Base-by-base conservation (phyloP, 2,329 filamentous ascomycete genomes). In the Xylariaceae sp. region DNA sequence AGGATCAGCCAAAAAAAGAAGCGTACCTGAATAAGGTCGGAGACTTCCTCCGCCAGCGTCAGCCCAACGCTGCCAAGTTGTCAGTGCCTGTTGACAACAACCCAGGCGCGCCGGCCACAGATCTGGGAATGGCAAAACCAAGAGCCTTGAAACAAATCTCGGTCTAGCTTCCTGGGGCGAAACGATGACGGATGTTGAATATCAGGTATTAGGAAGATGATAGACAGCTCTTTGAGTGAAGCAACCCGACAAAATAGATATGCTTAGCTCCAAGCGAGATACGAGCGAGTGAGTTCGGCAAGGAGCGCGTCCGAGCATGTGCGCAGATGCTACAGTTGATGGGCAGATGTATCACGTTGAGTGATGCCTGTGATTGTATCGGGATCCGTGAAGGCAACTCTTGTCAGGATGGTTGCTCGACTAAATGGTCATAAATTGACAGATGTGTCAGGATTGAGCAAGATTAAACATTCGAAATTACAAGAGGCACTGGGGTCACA, bases 391-490 rank as follows among this genome's bases (percentile, higher is more conserved):
- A 58, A 58, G 50, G 52, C 53, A 63, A 62, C 52, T 60, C 52
- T 50, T 55, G 54, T 59, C 57, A 65, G 51, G 56, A 60, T 61
- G 56, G 54, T 53, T 60, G 54, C 53, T 41, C 48, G 41, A 54
- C 31, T 34, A 60, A 62, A 47, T 44, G 46, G 48, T 45, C 43
- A 57, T 50, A 61, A 33, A 66, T 48, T 36, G 52, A 52, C 43
- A 28, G 26, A 40, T 34, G 45, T 36, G 53, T 64, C 49, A 65
- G 50, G 60, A 19, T 41, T 60, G 61, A 60, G 58, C 60, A 66
- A 65, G 56, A 70, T 70, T 68, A 70, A 68, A 67, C 64, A 69
- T 69, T 67, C 67, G 62, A 67, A 61, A 69, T 69, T 70, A 71
- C 63, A 68, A 66, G 56, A 48, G 60, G 59, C 60, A 68, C 67